Base-by-base conservation (phyloP, 1,139 yeast species). In the Hyphopichia pseudoburtonii region DNA sequence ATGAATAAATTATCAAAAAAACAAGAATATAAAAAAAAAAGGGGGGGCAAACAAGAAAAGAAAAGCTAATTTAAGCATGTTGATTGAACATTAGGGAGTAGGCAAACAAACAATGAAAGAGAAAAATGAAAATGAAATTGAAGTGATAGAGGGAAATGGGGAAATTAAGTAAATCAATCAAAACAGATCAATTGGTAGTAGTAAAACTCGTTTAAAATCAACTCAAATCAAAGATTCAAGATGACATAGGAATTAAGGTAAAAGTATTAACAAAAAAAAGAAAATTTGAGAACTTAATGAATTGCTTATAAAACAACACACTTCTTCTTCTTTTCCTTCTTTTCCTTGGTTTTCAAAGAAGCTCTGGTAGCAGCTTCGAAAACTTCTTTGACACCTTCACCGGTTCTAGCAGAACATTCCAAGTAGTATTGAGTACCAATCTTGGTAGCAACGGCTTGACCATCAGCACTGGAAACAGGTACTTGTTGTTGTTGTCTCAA, bases 321-420 rank as follows among this genome's bases (percentile, higher is more conserved):
- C 66, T 68, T 70, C 61, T 74, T 70, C 67, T 76, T 71, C 73
- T 70, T 70, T 52, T 66, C 72, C 57, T 68, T 73, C 71, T 72
- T 76, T 54, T 74, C 80, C 60, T 77, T 80, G 41, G 81, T 78
- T 67, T 76, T 80, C 58, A 84, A 70, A 24, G 90, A 85, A 41
- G 90, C 92, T 66, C 96, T 81, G 34, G 96, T 89, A 34, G 97
- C 97, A 51, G 92, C 86, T 63, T 85, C 92, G 56, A 88, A 87
- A 37, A 87, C 95, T 64, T 86, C 94, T 67, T 88, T 84, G 45
- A 88, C 95, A 61, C 95, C 95, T 62, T 81, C 83, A 47, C 94
- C 94, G 42, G 88, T 82, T 70, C 88, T 81, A 29, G 97, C 96
- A 34, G 96, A 89, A 71, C 97, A 89, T 70, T 90, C 97, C 60